These are phyloP conservation scores for Porogramme epimiltina DNA, from an alignment of 1,284 basidiomycete genomes.

Conservation along the genomic window DNA sequence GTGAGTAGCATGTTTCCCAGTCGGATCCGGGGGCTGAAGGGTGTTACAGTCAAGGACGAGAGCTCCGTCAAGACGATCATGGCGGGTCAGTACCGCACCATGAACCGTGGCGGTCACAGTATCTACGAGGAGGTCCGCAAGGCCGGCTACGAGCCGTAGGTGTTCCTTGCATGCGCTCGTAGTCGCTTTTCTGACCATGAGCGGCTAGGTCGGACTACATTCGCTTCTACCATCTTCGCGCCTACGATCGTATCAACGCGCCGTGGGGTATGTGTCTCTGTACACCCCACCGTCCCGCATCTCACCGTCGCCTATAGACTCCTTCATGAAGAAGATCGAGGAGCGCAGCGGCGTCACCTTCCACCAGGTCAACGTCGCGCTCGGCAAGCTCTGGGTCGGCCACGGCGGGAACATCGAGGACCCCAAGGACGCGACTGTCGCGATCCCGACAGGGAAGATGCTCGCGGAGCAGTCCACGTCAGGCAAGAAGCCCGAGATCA, in stretches of 20 bases:
- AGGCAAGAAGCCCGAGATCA: constrained; percentile 47
- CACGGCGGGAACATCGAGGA: constrained; percentile 40
- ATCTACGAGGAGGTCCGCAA: constrained; percentile 84
- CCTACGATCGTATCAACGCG: constrained; percentile 91
- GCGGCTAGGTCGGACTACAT: constrained; percentile 70
- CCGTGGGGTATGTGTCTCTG: constrained; percentile 52
- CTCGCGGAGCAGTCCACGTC: constrained; percentile 37
- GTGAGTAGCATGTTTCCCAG: neutral
- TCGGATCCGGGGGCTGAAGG: neutral
- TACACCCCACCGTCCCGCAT: neutral
- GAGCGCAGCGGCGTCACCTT: constrained; percentile 77
- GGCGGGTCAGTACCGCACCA: constrained; percentile 82
- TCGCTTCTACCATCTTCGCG: constrained; percentile 86
- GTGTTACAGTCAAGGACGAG: constrained; percentile 66
- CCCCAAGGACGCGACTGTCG: constrained; percentile 54
- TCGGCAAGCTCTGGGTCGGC: constrained; percentile 82
- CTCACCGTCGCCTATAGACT: constrained; percentile 32
- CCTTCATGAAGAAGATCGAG: constrained; percentile 73
- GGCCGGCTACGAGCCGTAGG: constrained; percentile 83
- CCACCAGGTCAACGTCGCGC: constrained; percentile 84
- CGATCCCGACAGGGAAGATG: constrained; percentile 45
- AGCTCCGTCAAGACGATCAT: constrained; percentile 78
- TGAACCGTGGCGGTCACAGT: constrained; percentile 84
- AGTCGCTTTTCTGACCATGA: neutral
- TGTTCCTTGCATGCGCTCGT: constrained; percentile 8